These are phyloP conservation scores for Colletotrichum viniferum DNA, from an alignment of 2,329 filamentous ascomycete species.

Conservation along the genomic window DNA sequence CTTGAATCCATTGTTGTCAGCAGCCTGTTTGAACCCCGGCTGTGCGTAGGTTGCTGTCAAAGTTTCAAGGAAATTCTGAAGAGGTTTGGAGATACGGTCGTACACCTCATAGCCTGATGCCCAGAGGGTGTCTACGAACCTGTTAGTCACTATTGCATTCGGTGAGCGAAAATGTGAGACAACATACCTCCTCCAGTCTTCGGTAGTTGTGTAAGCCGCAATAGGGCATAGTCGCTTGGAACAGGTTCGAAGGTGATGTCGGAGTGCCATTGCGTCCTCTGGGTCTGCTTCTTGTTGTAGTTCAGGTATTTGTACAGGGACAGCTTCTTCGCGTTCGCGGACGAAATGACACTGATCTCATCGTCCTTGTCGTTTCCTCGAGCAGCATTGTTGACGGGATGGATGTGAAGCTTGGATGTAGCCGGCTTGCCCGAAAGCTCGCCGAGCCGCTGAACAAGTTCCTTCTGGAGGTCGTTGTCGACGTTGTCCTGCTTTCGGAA, in stretches of 20 bases:
- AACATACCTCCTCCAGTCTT: slow-evolving; percentile 55
- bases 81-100: slow-evolving; percentile 62
- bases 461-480: slow-evolving; percentile 68
- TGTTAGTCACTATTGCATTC: background rate
- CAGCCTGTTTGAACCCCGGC: slow-evolving; percentile 54
- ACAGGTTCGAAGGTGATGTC: slow-evolving; percentile 70
- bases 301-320: slow-evolving; percentile 42
- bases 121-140: slow-evolving; percentile 61
- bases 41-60: slow-evolving; percentile 60
- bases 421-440: slow-evolving; percentile 61
- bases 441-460: slow-evolving; percentile 65
- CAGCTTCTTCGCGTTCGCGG: slow-evolving; percentile 55
- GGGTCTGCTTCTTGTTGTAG: slow-evolving; percentile 47
- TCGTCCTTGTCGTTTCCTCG: slow-evolving; percentile 58
- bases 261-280: slow-evolving; percentile 59
- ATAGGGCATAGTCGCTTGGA: slow-evolving; percentile 66
- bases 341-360: slow-evolving; percentile 69
- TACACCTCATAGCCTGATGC: slow-evolving; percentile 61
- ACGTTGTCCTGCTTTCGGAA: slow-evolving; percentile 68
- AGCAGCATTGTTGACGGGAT: slow-evolving; percentile 59
- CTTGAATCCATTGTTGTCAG: slow-evolving; percentile 46
- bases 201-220: slow-evolving; percentile 59
- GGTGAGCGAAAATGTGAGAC: rapidly evolving
- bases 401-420: slow-evolving; percentile 63
- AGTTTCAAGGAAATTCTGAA: slow-evolving; percentile 61